phyloP scores from a whole-genome alignment of 805 yeast genomes.

The Starmerella tilneyi region DNA sequence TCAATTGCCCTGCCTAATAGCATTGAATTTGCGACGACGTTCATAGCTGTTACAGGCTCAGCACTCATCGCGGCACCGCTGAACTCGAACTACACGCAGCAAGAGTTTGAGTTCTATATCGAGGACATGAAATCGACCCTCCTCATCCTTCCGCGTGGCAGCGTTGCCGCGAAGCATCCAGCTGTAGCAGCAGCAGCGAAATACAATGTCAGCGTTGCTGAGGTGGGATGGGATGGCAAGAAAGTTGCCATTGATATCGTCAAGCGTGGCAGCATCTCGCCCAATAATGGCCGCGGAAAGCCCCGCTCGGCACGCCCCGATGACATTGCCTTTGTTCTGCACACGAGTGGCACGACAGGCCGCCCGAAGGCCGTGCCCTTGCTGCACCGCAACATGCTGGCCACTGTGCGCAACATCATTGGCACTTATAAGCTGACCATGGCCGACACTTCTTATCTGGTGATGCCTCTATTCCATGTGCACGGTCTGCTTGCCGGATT shows the following conservation, averaged over 20 bases:
- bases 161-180: conserved; percentile 34
- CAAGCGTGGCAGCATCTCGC: not conserved
- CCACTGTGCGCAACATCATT: conserved; percentile 49
- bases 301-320: conserved; percentile 32
- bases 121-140: conserved; percentile 50
- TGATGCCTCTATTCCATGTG: conserved; percentile 71
- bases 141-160: conserved; percentile 48
- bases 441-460: conserved; percentile 48
- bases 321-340: conserved; percentile 55
- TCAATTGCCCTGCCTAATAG: conserved; percentile 55
- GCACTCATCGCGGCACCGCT: conserved; percentile 58
- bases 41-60: conserved; percentile 47
- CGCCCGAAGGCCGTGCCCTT: conserved; percentile 67
- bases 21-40: conserved; percentile 47
- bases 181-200: conserved; percentile 44
- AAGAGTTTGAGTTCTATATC: conserved; percentile 55
- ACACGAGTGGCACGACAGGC: conserved; percentile 70
- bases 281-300: not conserved
- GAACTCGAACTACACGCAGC: conserved; percentile 50
- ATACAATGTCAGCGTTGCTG: conserved; percentile 42
- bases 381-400: conserved; percentile 52
- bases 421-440: conserved; percentile 45
- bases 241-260: conserved; percentile 32
- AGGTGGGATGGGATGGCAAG: conserved; percentile 40
- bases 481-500: conserved; percentile 64